Base-by-base conservation (phyloP, 2,329 filamentous ascomycete species). In the Myotisia sp. region DNA sequence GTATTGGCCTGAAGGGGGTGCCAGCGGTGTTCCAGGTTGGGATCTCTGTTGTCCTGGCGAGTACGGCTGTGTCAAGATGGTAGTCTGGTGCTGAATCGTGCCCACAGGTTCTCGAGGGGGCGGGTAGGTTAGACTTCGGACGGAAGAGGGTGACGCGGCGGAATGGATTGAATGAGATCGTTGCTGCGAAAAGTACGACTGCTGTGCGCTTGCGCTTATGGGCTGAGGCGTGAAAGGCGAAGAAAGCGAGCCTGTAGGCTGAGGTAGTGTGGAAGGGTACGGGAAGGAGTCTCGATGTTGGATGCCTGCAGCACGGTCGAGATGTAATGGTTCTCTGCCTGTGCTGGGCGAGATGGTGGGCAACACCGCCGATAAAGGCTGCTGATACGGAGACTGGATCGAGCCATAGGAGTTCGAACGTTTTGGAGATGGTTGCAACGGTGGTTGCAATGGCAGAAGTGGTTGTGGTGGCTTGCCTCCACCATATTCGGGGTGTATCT, bases 21-120 rank as follows among this genome's bases (percentile, higher is more conserved):
- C 64, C 28, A 68, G 50, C 16, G 65, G 65, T 9, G 65, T 67
- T 27, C 56, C 57, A 8, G 64, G 60, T 37, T 68, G 57, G 4
- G 63, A 64, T 12, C 54, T 52, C 36, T 63, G 60, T 12, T 42
- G 18, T 7, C 9, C 17, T 30, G 14, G 39, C 28, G 36, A 39
- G 10, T 33, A 33, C 8, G 37, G 37, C n/a, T 39, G 37, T 26
- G 33, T 12, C 22, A n/a, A n/a, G n/a, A n/a, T n/a, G n/a, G n/a
- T 34, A 34, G 32, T 27, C 27, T 4, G 36, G 34, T 2, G 31
- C 8, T 39, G 37, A 6, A 17, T 19, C 5, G 21, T 18, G 9
- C 27, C 33, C n/a, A 26, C 5, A 13, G 33, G 23, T 17, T 42
- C 40, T 13, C 40, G 40, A 10, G 17, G 27, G 8, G 35, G 27